Conservation (phyloP, 139 green algal genomes). For the Chlorella sp. region DNA sequence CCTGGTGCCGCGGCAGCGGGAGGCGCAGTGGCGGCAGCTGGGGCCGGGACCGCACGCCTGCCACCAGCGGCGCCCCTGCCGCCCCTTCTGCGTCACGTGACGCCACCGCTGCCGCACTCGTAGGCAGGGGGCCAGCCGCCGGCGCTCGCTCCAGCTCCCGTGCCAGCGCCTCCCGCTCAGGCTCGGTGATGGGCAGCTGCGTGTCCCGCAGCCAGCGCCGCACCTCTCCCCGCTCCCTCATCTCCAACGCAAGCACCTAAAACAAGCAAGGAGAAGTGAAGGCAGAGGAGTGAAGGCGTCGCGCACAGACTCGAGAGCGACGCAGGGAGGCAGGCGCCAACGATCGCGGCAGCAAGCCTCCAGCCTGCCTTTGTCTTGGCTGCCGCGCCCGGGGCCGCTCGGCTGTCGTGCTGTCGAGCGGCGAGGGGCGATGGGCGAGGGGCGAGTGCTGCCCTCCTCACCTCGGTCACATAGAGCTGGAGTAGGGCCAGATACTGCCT, state of each 20-base stretch:
- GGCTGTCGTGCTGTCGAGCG: no score
- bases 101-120: background rate
- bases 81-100: background rate
- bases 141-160: conserved; percentile 2
- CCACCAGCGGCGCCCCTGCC: background rate
- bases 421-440: no score
- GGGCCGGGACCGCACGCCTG: no score
- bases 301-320: no score
- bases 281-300: no score
- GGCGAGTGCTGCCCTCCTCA: no score
- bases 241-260: conserved; percentile 5
- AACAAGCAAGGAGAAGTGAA: no score
- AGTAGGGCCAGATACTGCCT: conserved; percentile 33
- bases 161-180: conserved; percentile 4
- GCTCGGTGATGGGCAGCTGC: background rate
- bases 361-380: no score
- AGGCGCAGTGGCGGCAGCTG: background rate
- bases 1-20: background rate
- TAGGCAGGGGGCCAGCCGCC: background rate
- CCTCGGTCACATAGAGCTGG: conserved; percentile 33
- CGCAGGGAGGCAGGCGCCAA: no score
- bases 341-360: no score
- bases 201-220: conserved; percentile 8
- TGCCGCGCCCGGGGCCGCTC: no score
- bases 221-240: conserved; percentile 7